Evolutionary conservation across 768 basidiomycete species (phyloP).

Genomic region (Jaapia argillacea): DNA sequence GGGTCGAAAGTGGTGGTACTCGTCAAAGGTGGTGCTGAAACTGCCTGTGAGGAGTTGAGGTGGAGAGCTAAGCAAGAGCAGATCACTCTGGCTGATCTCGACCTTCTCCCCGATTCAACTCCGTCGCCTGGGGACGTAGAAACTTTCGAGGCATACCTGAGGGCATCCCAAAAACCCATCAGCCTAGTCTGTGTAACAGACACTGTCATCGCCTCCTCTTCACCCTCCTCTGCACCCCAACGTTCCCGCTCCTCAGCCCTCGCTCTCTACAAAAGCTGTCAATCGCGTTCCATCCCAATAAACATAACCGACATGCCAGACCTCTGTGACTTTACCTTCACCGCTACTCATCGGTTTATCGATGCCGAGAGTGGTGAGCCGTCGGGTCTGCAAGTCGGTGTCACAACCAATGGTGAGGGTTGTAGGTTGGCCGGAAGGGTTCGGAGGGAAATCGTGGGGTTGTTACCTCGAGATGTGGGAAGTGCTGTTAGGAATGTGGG

Average conservation of each 20-base stretch:
- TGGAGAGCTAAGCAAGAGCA: slow-evolving; percentile 51
- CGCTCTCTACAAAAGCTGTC: slow-evolving; percentile 46
- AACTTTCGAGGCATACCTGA: slow-evolving; percentile 39
- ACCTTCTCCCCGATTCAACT: slow-evolving; percentile 29
- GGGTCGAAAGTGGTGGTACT: slow-evolving; percentile 64
- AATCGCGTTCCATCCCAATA: slow-evolving; percentile 52
- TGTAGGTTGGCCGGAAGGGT: slow-evolving; percentile 78
- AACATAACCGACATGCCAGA: slow-evolving; percentile 84
- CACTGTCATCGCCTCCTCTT: slow-evolving; percentile 42
- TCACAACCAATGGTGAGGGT: slow-evolving; percentile 88
- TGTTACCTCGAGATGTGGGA: slow-evolving; percentile 64
- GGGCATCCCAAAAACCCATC: slow-evolving; percentile 17
- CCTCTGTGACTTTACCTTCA: slow-evolving; percentile 85
- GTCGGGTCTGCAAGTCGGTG: slow-evolving; percentile 60
- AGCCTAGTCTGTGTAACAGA: slow-evolving; percentile 75
- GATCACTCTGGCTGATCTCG: slow-evolving; percentile 48
- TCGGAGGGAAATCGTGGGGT: slow-evolving; percentile 71
- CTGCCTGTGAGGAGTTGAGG: slow-evolving; percentile 61
- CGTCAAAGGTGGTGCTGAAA: slow-evolving; percentile 32
- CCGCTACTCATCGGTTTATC: slow-evolving; percentile 74
- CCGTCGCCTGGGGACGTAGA: slow-evolving; percentile 27
- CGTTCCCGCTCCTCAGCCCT: slow-evolving; percentile 45
- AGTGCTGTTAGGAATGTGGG: slow-evolving; percentile 69
- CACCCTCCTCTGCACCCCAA: slow-evolving; percentile 18
- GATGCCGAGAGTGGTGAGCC: slow-evolving; percentile 33